Conservation (phyloP, 106 monocot species). For the Iris macrosiphon region DNA sequence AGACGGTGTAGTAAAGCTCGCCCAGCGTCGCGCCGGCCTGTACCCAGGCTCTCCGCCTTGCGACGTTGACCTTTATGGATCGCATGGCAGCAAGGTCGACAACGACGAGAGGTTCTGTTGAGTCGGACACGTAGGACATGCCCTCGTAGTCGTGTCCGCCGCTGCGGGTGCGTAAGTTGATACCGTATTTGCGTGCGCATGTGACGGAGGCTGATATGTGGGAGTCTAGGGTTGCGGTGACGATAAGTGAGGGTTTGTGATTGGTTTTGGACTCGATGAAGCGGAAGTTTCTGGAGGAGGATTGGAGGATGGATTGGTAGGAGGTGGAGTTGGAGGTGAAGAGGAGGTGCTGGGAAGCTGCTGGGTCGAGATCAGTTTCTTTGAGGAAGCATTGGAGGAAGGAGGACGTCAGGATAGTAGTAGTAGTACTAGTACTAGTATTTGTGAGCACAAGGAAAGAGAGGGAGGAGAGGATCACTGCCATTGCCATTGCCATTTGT, state of each 20-base stretch:
- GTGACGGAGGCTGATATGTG: conserved; percentile 32
- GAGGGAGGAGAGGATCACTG: no score
- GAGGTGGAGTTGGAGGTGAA: conserved; percentile 10
- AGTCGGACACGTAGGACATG: conserved; percentile 34
- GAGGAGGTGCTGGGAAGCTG: conserved; percentile 16
- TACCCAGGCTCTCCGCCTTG: conserved; percentile 37
- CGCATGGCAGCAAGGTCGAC: conserved; percentile 38
- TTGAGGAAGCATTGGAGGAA: conserved; percentile 19
- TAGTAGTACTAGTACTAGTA: no score
- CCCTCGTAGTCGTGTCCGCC: conserved; percentile 72
- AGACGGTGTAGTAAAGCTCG: conserved; percentile 39
- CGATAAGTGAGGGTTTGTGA: conserved; percentile 29
- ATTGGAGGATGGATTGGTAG: conserved; percentile 25
- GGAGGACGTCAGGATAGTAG: no score
- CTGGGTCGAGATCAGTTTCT: not conserved
- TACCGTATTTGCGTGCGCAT: conserved; percentile 17
- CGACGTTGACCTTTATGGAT: conserved; percentile 20
- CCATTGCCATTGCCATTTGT: no score
- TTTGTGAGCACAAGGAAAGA: no score
- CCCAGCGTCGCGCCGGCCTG: conserved; percentile 49
- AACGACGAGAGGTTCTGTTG: not conserved
- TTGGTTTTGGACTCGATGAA: conserved; percentile 16
- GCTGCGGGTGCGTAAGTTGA: conserved; percentile 34
- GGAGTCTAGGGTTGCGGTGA: conserved; percentile 16
- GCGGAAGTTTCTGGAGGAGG: conserved; percentile 39